Evolutionary conservation across 2,329 filamentous ascomycete genomes (phyloP), one percentile per base, ranked within the genome.

Genomic region (Hymenoscyphus linearis): DNA sequence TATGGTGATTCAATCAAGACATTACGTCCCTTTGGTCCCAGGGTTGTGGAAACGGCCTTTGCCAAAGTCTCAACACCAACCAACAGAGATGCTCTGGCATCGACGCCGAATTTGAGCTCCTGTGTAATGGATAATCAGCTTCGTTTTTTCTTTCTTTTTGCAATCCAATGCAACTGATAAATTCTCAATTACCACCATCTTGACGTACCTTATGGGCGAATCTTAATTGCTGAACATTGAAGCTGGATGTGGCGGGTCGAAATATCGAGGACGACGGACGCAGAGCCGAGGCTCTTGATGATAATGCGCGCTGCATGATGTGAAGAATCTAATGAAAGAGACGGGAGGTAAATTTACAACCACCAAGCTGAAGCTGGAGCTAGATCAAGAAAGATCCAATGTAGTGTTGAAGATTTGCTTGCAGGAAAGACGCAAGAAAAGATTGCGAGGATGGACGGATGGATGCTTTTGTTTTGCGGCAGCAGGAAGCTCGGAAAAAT

Each of bases 41-140:
- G 85, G 67, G 95, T 99, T 65, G 93, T 96, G 67, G 93, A 90
- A 67, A 99, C 95, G 67, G 95, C 95, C 81, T 88, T 96, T 72
- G 95, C 93, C 67, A 99, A 87, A 70, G 95, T 98, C 77, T 99
- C 95, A 68, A 98, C 93, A 85, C 95, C 95, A 74, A 88, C 87
- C 69, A 99, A 85, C 66, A 99, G 87, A 70, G 91, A 77, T 72
- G 93, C 92, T 75, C 95, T 89, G 71, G 82, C 95, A 77, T 99
- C 95, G 67, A 98, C 93, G 74, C 95, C 95, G 70, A 99, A 99
- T 82, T 96, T 98, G 76, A 99, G 85, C 77, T 99, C 95, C 92
- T 97, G 61, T 56, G 40, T 31, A 57, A 62, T 52, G 12, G 7
- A 25, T 22, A 0, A 62, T 64, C 55, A 65, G 64, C 40, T 58